Evolutionary conservation across 805 yeast species (phyloP).

Genomic region (Suhomyces emberorum): DNA sequence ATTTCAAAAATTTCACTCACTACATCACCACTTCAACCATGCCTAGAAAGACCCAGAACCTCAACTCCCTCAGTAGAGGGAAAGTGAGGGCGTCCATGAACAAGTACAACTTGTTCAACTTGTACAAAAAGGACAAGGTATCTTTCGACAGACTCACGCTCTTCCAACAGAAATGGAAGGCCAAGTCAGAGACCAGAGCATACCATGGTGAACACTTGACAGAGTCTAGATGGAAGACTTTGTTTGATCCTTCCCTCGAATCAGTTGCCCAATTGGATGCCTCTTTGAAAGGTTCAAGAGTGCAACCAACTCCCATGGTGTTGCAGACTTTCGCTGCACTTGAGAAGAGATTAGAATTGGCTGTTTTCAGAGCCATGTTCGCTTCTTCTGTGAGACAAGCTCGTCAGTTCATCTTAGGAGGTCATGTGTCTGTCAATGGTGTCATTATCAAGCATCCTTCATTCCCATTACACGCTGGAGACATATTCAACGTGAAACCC

Average conservation of each 20-base stretch:
- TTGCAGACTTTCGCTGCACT: slow-evolving; percentile 85
- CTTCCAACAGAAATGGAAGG: slow-evolving; percentile 87
- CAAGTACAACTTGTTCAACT: slow-evolving; percentile 85
- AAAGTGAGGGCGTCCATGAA: slow-evolving; percentile 87
- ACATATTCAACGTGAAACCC: slow-evolving; percentile 80
- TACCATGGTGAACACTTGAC: slow-evolving; percentile 94
- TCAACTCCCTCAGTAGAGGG: slow-evolving; percentile 61
- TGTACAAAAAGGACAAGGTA: slow-evolving; percentile 67
- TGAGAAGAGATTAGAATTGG: slow-evolving; percentile 87
- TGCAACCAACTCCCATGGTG: slow-evolving; percentile 71
- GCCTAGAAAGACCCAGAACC: slow-evolving; percentile 60
- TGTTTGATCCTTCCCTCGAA: slow-evolving; percentile 66
- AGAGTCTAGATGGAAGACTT: slow-evolving; percentile 74
- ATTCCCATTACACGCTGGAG: slow-evolving; percentile 77
- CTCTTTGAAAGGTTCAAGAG: slow-evolving; percentile 57
- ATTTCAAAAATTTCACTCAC: too few relatives aligned
- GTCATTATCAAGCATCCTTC: slow-evolving; percentile 74
- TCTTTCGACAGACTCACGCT: slow-evolving; percentile 61
- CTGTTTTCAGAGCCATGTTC: slow-evolving; percentile 87
- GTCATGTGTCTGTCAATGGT: slow-evolving; percentile 85
- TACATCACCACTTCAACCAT: slow-evolving; percentile 23
- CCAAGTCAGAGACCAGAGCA: slow-evolving; percentile 88
- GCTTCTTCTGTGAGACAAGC: slow-evolving; percentile 95
- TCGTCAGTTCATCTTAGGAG: slow-evolving; percentile 76
- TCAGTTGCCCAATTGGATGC: slow-evolving; percentile 90